Evolutionary conservation across 352 stramenopile species (phyloP), one percentile per base, ranked within the genome.

Genomic region (Phytopythium helicoides): DNA sequence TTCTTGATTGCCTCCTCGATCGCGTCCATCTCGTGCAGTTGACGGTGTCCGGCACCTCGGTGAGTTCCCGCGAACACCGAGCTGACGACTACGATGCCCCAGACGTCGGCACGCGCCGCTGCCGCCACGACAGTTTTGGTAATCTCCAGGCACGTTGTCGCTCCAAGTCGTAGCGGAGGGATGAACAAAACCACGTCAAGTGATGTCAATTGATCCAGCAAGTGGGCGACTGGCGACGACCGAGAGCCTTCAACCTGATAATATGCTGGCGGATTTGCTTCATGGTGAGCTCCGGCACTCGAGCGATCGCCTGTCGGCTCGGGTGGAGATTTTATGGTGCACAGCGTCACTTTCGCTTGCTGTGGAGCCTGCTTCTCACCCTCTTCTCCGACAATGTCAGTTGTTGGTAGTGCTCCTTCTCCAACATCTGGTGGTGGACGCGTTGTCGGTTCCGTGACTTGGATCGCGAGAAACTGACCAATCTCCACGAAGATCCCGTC

Each of bases 111-210:
- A 14, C 67, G 67, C 3, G 54, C 56, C 2, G 66, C 66, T 7
- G 81, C 79, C 19, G 81, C 67, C 1, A 89, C 63, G 16, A 90
- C 73, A 0, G 63, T 60, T 15, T 66, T 67, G 25, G 87, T 58
- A 39, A 90, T 66, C 16, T 89, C 79, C 39, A 87, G 66, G 47
- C 79, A 87, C 28, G 77, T 59, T 18, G 54, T 50, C 0, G 61
- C 47, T 22, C 72, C 76, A 22, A 90, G 64, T 26, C 68, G 73
- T 18, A 92, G 63, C 12, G 81, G 81, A 0, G 77, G 77, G 36
- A 92, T 84, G 25, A 87, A 80, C 34, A 92, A 28, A 18, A 92
- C 67, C 1, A 92, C 77, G 57, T 92, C 77, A 28, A 83, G 55
- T 2, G 64, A 62, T 12, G 71, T 87, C 46, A 90, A 61, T 35